Percentiles rank a stretch among this genome's conserved stretches.
Conservation (phyloP, 1,139 yeast species). For the Debaryomyces fabryi region DNA sequence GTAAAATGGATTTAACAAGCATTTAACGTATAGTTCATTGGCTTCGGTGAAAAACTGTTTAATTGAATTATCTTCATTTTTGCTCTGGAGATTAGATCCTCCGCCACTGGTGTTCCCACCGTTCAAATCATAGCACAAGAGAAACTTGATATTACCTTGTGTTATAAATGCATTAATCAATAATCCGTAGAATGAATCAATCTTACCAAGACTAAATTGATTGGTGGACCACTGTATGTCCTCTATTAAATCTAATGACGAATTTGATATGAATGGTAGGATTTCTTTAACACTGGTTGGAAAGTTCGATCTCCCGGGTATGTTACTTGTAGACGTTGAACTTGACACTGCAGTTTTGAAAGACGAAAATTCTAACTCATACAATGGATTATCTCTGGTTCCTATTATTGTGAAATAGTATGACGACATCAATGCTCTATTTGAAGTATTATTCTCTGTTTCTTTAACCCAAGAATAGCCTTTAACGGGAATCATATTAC, state of each 20-base stretch:
- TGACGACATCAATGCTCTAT: constrained; percentile 42
- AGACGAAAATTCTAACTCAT: constrained; percentile 85
- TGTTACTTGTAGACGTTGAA: constrained; percentile 23
- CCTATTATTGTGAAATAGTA: constrained; percentile 90
- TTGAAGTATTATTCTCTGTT: background rate
- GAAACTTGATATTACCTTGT: constrained; percentile 82
- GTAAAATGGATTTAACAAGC: constrained; percentile 86
- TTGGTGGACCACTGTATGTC: constrained; percentile 81
- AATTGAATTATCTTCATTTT: constrained; percentile 70
- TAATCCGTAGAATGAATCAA: constrained; percentile 86
- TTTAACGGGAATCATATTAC: background rate
- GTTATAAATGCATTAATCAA: constrained; percentile 82
- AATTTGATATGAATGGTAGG: constrained; percentile 84
- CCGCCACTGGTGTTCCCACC: constrained; percentile 19
- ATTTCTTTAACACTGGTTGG: constrained; percentile 74
- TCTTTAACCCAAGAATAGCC: background rate
- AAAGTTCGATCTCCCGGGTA: constrained; percentile 68
- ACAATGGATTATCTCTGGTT: constrained; percentile 81
- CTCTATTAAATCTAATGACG: constrained; percentile 86
- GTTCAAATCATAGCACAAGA: constrained; percentile 66
- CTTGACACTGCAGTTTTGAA: constrained; percentile 39
- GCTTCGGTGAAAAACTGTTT: constrained; percentile 83
- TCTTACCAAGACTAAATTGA: constrained; percentile 67
- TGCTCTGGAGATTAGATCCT: constrained; percentile 15
- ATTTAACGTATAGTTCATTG: constrained; percentile 85